A percentile compares a stretch with the other conserved stretches of the same genome.
Conservation (phyloP, 345 rosid species). For the Anacardium occidentale region DNA sequence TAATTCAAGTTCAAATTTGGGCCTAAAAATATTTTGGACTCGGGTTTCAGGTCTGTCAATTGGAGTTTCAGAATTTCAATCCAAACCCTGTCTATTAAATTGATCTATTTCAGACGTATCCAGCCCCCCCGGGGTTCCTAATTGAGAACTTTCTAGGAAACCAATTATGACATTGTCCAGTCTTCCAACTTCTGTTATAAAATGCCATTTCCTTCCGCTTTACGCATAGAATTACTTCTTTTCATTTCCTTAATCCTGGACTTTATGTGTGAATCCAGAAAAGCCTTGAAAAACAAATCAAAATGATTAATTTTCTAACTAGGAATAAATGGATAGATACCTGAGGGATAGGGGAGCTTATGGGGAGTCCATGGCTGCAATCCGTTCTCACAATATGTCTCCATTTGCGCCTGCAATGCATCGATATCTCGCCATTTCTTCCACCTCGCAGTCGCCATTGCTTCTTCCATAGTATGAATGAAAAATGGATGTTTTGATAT, state of each 20-base stretch:
- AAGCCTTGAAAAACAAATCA: no score
- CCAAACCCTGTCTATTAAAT: no score
- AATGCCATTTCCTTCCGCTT: neutral
- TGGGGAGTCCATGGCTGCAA: constrained; percentile 69
- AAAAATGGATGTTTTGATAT: constrained; percentile 74
- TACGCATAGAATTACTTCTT: no score
- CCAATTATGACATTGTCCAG: neutral
- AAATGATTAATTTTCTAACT: neutral
- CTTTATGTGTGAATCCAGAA: no score
- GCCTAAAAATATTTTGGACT: no score
- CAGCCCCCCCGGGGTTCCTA: no score
- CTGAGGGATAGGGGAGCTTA: constrained; percentile 81
- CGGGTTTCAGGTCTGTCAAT: no score
- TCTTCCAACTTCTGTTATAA: neutral
- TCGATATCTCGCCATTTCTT: constrained; percentile 76
- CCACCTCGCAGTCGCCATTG: constrained; percentile 95
- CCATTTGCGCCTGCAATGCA: constrained; percentile 70
- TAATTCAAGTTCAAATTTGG: no score
- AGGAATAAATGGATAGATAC: constrained; percentile 27
- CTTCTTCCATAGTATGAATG: constrained; percentile 84
- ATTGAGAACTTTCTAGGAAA: neutral
- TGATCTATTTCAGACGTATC: no score
- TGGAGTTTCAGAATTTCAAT: no score
- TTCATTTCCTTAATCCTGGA: no score
- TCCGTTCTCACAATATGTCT: constrained; percentile 82